Conservation (phyloP, 345 rosid species). For the Diplotaxis tenuifolia region DNA sequence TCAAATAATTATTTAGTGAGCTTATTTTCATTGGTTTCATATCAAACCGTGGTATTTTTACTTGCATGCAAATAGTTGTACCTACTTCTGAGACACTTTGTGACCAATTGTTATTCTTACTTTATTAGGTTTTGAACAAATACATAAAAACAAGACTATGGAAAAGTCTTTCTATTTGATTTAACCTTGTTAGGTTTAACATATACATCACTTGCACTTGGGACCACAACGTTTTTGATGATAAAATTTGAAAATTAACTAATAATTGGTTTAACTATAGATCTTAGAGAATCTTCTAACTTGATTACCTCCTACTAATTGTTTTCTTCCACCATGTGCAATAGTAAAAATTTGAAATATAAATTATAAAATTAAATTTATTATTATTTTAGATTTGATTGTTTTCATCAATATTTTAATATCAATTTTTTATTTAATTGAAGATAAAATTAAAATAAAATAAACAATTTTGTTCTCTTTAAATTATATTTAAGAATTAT, state of each 20-base stretch:
- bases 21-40: constrained; percentile 2
- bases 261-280: not conserved
- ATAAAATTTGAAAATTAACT: not conserved
- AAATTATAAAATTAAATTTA: too few relatives aligned
- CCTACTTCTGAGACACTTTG: not conserved
- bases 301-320: too few relatives aligned
- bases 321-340: too few relatives aligned
- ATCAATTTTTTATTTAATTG: too few relatives aligned
- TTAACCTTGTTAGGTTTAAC: constrained; percentile 13
- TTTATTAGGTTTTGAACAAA: constrained; percentile 7
- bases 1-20: not conserved
- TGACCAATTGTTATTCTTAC: not conserved
- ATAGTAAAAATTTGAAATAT: too few relatives aligned
- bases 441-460: too few relatives aligned
- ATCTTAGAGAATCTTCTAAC: not conserved
- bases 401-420: too few relatives aligned
- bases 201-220: constrained; percentile 3
- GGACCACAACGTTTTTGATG: constrained; percentile 7
- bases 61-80: constrained; percentile 2
- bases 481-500: too few relatives aligned
- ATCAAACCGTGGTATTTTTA: not conserved
- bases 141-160: not conserved
- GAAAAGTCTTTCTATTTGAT: not conserved
- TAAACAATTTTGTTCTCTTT: too few relatives aligned
- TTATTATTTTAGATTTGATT: too few relatives aligned